Conservation (phyloP, 1,284 basidiomycete species). For the Polyporus tsugae region DNA sequence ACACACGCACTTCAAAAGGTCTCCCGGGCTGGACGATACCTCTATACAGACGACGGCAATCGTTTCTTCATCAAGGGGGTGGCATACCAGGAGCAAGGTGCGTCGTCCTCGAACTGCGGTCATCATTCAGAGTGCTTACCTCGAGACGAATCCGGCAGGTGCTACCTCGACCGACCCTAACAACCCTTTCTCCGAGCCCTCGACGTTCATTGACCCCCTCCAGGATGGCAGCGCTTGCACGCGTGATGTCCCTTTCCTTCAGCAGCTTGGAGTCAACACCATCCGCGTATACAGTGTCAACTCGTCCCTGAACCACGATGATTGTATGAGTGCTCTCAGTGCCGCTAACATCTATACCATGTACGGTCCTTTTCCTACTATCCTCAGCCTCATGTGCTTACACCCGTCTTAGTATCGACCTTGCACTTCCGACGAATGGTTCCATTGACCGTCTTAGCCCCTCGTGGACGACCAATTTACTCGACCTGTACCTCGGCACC, state of each 20-base stretch:
- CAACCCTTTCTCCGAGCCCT: slow-evolving; percentile 83
- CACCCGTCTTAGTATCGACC: slow-evolving; percentile 71
- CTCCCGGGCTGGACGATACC: slow-evolving; percentile 76
- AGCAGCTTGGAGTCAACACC: slow-evolving; percentile 75
- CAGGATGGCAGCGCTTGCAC: slow-evolving; percentile 73
- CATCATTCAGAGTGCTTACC: background rate
- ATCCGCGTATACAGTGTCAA: slow-evolving; percentile 90
- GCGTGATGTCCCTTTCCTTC: slow-evolving; percentile 82
- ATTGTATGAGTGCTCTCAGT: slow-evolving; percentile 84
- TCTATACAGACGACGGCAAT: slow-evolving; percentile 76
- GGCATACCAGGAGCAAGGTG: slow-evolving; percentile 90
- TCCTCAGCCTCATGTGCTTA: slow-evolving; percentile 22
- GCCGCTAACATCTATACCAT: slow-evolving; percentile 89
- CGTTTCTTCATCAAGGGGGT: slow-evolving; percentile 93
- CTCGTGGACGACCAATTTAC: slow-evolving; percentile 85
- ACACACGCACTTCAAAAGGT: slow-evolving; percentile 67
- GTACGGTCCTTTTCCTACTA: slow-evolving; percentile 51
- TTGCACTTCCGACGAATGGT: slow-evolving; percentile 86
- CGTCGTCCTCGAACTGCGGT: slow-evolving; percentile 30
- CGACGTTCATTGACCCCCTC: slow-evolving; percentile 80
- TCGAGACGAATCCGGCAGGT: slow-evolving; percentile 30
- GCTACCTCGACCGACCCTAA: slow-evolving; percentile 50
- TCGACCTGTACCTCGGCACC: slow-evolving; percentile 81
- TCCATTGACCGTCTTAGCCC: slow-evolving; percentile 83
- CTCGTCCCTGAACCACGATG: slow-evolving; percentile 83